Base-by-base conservation (phyloP, 257 asterid species). In the Solanum bulbocastanum region DNA sequence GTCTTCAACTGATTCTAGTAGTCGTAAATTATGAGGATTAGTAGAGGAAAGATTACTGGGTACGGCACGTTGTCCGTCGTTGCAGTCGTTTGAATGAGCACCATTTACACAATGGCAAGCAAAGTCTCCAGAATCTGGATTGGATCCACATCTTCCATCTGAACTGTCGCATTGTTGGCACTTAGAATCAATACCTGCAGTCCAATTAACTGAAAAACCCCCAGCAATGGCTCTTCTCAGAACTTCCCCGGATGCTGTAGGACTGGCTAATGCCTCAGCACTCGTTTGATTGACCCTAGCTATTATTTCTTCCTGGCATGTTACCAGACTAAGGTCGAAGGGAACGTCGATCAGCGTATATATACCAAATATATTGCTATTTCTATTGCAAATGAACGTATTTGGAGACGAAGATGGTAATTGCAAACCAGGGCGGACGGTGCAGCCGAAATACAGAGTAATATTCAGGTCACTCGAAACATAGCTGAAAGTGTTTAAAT, bases 131-230 rank as follows among this genome's bases (percentile, higher is more conserved):
- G 88, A 22, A 23, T 2, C 32, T 27, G 40, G 83, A 73, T 91
- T n/a, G 40, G 84, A 87, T 86, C 96, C 98, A 18, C 98, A 95
- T 52, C 71, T 10, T 58, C 98, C 97, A 8, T 92, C 91, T 33
- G 94, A 89, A 4, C 0, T 4, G 7, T 0, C 10, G 88, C 97
- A 95, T 2, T 39, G 8, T 1, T 3, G 23, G 81, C 98, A 94
- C 5, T 2, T 5, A 1, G 69, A 7, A 0, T 42, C 20, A 15
- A 92, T 66, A 13, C 88, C 79, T 23, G 93, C 95, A 20, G 15
- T 79, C 92, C 94, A 95, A 60, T 68, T 82, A 39, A 94, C 86
- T n/a, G 87, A 76, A 86, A 95, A 95, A 11, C 98, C 98, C 2
- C 36, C 37, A 9, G 11, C 46, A 5, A 95, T 83, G 10, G 92